Conservation (phyloP, 129 eudicot species). For the Artemisia annua region DNA sequence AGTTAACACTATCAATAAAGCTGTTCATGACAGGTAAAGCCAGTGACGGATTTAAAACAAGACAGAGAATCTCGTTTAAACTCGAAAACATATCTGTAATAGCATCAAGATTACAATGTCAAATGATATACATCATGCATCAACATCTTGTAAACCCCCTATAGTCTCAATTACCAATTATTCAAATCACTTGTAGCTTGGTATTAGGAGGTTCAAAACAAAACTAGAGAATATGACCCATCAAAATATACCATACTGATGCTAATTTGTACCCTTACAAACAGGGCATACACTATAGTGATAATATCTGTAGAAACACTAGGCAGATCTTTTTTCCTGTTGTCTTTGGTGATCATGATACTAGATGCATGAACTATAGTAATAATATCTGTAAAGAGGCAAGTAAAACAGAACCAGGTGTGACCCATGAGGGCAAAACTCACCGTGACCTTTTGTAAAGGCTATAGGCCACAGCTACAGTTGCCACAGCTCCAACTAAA, state of each 20-base stretch:
- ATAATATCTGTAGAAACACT: too few relatives aligned
- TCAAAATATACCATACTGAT: constrained; percentile 26
- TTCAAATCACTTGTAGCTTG: constrained; percentile 28
- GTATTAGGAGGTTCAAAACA: constrained; percentile 25
- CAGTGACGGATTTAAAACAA: not conserved
- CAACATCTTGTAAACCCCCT: constrained; percentile 8
- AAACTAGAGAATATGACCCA: constrained; percentile 26
- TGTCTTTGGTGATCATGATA: constrained; percentile 9
- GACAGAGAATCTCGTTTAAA: not conserved
- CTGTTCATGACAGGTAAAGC: too few relatives aligned
- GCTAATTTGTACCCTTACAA: constrained; percentile 35
- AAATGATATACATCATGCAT: constrained; percentile 10
- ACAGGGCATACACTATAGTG: too few relatives aligned
- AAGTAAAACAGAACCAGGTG: not conserved
- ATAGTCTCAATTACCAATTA: constrained; percentile 30
- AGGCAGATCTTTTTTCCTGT: constrained; percentile 14
- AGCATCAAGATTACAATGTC: not conserved
- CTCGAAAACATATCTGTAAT: constrained; percentile 2
- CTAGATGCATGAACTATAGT: constrained; percentile 2
- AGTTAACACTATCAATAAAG: too few relatives aligned
- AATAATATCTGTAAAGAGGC: constrained; percentile 9
- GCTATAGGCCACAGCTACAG: constrained; percentile 77
- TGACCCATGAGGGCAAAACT: constrained; percentile 13
- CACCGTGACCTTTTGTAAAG: constrained; percentile 62
- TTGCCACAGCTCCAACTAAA: constrained; percentile 75